phyloP scores from a whole-genome alignment of 768 basidiomycete species.

The Hemileccinum rubropunctum region DNA sequence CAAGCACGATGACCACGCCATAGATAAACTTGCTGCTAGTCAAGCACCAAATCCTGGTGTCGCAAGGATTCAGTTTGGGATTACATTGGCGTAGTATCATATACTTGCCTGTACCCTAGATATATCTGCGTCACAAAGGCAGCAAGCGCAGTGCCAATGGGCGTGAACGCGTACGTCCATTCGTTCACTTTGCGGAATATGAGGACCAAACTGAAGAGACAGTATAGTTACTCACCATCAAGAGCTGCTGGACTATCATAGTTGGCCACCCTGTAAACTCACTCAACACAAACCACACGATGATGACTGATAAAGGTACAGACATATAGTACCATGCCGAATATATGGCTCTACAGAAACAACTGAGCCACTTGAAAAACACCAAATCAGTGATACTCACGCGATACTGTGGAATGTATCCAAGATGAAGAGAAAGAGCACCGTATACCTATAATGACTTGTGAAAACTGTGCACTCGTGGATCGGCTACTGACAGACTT shows the following conservation, averaged over 20 bases:
- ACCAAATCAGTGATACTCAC: slow-evolving; percentile 1
- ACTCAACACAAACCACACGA: not conserved
- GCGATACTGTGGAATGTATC: slow-evolving; percentile 11
- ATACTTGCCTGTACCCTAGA: slow-evolving; percentile 43
- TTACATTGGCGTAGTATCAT: not conserved
- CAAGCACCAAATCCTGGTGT: too few species aligned
- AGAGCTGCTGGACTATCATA: slow-evolving; percentile 11
- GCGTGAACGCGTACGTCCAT: slow-evolving; percentile 52
- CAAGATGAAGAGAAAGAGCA: too few species aligned
- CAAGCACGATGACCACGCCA: too few species aligned
- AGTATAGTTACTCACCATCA: not conserved
- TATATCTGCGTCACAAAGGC: too few species aligned
- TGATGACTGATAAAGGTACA: too few species aligned
- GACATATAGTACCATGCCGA: slow-evolving; percentile 12
- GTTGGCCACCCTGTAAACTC: slow-evolving; percentile 8
- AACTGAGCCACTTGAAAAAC: not conserved
- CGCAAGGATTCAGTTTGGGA: not conserved
- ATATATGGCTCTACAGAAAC: slow-evolving; percentile 8
- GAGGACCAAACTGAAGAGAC: not conserved
- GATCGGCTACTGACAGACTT: not conserved
- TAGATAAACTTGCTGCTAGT: too few species aligned
- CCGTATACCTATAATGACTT: not conserved
- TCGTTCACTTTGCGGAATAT: slow-evolving; percentile 30
- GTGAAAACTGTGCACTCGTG: not conserved
- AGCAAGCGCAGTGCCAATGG: slow-evolving; percentile 44